A percentile compares a stretch with the other conserved stretches of the same genome.
phyloP scores from a whole-genome alignment of 2,329 filamentous ascomycete species.

The Macrophomina phaseolina region DNA sequence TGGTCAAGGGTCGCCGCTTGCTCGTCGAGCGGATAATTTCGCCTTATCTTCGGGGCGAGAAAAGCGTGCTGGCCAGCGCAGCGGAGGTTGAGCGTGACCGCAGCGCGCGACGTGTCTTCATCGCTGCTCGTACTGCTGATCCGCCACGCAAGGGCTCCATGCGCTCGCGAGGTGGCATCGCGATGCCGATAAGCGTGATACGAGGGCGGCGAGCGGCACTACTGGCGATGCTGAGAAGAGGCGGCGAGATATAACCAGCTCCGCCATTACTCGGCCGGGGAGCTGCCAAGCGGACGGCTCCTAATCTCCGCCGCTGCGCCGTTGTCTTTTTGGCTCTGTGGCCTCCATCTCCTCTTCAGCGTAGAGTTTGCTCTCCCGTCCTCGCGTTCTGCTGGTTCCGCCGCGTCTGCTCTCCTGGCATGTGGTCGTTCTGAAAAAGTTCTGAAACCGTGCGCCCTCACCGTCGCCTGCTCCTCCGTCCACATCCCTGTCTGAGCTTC shows the following conservation, averaged over 20 bases:
- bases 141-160: constrained; percentile 19
- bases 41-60: constrained; percentile 15
- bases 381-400: constrained; percentile 32
- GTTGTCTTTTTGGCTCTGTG: not conserved
- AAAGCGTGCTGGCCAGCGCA: not conserved
- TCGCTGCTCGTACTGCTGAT: constrained; percentile 20
- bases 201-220: not conserved
- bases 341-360: not conserved
- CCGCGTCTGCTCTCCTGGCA: constrained; percentile 5
- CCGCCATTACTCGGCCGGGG: constrained; percentile 8
- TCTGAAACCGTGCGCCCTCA: constrained; percentile 22
- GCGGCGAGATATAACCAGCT: not conserved
- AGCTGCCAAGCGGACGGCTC: constrained; percentile 21
- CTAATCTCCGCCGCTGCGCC: constrained; percentile 17
- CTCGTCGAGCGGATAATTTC: constrained; percentile 1
- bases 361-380: too few relatives aligned
- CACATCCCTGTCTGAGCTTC: constrained; percentile 25
- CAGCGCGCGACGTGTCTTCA: constrained; percentile 21
- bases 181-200: constrained; percentile 10
- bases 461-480: constrained; percentile 16
- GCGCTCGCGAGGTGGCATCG: constrained; percentile 13
- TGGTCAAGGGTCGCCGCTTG: not conserved
- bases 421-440: constrained; percentile 4
- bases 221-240: not conserved
- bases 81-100: not conserved